These are phyloP conservation scores for Didymella pinodella DNA, from an alignment of 2,329 filamentous ascomycete genomes.

Conservation along the genomic window DNA sequence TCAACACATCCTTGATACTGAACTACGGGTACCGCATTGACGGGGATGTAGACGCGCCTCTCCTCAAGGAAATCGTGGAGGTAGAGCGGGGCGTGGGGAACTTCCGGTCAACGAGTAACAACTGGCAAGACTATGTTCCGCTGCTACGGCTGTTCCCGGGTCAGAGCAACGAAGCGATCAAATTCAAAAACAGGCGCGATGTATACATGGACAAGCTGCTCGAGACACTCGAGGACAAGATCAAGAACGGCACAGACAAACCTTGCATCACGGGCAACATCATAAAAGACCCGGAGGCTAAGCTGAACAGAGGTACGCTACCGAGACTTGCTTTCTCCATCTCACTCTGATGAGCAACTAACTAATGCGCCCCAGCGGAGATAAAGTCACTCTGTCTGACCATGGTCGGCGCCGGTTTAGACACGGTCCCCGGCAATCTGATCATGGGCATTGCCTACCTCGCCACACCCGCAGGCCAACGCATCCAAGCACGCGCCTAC, in stretches of 20 bases:
- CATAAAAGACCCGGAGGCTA: conserved; percentile 72
- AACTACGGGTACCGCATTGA: conserved; percentile 82
- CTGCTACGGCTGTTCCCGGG: conserved; percentile 71
- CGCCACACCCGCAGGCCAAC: conserved; percentile 70
- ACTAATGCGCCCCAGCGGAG: conserved; percentile 62
- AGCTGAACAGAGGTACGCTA: conserved; percentile 68
- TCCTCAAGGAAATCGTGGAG: conserved; percentile 76
- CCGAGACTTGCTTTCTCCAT: neutral
- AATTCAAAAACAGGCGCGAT: conserved; percentile 73
- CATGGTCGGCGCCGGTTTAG: conserved; percentile 82
- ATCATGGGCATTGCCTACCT: conserved; percentile 83
- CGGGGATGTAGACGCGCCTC: conserved; percentile 70
- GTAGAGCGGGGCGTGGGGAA: conserved; percentile 80
- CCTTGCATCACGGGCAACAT: conserved; percentile 76
- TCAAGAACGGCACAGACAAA: conserved; percentile 69
- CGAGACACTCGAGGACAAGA: conserved; percentile 66
- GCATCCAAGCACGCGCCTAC: conserved; percentile 74
- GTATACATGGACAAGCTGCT: conserved; percentile 69
- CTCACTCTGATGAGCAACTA: too few species aligned
- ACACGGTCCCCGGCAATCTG: conserved; percentile 81
- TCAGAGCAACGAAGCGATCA: conserved; percentile 68
- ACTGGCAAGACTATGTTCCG: conserved; percentile 87
- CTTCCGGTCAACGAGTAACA: conserved; percentile 80
- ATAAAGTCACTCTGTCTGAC: conserved; percentile 82
- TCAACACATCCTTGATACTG: conserved; percentile 79